Conservation (phyloP, 208 protist genomes). For the Vickermania ingenoplastis region DNA sequence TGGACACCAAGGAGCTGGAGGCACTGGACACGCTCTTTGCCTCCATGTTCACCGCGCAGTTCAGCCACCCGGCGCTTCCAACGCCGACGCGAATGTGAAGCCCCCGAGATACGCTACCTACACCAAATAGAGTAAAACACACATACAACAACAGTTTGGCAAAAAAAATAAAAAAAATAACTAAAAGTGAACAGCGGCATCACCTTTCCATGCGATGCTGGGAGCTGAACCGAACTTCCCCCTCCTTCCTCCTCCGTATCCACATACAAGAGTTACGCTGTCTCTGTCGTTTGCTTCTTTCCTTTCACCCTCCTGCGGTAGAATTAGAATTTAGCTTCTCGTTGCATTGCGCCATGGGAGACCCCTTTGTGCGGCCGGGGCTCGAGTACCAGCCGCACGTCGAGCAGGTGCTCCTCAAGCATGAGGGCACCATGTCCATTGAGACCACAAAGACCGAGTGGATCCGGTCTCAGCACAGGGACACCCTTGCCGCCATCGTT, state of each 20-base stretch:
- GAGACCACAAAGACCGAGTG: conserved; percentile 83
- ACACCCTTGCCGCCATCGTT: conserved; percentile 73
- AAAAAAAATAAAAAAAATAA: no score
- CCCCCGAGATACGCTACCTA: background rate
- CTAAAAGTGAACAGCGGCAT: no score
- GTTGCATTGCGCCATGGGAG: conserved; percentile 44
- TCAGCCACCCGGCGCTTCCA: background rate
- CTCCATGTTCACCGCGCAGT: background rate
- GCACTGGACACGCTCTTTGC: background rate
- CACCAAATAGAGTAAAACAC: background rate
- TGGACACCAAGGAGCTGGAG: background rate
- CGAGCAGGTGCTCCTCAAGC: conserved; percentile 69
- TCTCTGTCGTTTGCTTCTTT: no score
- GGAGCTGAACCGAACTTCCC: no score
- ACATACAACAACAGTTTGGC: no score
- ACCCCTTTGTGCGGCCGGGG: conserved; percentile 80
- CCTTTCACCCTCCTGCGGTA: no score
- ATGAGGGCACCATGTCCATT: conserved; percentile 76
- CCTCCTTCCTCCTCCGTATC: no score
- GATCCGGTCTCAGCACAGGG: conserved; percentile 79
- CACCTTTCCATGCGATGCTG: background rate
- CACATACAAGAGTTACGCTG: no score
- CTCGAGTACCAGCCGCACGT: conserved; percentile 77
- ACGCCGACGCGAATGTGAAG: background rate
- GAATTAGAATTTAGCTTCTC: no score